Evolutionary conservation across 305 asterid genomes (phyloP).

Genomic region (Fraxinus dipetala): DNA sequence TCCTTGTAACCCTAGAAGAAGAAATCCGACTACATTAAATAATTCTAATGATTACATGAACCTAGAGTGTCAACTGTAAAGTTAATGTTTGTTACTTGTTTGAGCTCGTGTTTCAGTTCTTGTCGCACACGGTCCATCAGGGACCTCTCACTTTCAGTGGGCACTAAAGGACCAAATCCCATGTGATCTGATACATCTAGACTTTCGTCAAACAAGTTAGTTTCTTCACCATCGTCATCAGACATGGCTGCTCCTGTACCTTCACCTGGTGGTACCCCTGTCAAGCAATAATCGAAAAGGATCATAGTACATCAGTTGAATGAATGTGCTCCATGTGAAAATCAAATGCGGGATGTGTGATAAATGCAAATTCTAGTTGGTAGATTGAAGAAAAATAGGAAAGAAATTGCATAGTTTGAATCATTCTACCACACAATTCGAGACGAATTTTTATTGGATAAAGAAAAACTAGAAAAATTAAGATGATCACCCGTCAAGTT

Average conservation of each 20-base stretch:
- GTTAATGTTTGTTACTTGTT: conserved; percentile 52
- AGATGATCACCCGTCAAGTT: conserved; percentile 60
- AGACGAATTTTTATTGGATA: neutral
- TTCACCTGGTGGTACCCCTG: conserved; percentile 93
- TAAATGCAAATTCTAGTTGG: neutral
- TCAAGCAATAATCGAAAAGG: neutral
- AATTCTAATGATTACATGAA: neutral
- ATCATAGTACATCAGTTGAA: neutral
- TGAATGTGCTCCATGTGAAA: neutral
- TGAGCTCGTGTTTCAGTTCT: conserved; percentile 87
- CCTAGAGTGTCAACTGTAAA: neutral
- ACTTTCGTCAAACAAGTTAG: conserved; percentile 70
- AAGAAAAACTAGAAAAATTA: neutral
- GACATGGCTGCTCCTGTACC: conserved; percentile 98
- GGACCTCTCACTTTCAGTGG: conserved; percentile 87
- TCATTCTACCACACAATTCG: neutral
- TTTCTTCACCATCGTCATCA: conserved; percentile 83
- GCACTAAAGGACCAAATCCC: conserved; percentile 93
- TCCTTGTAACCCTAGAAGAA: conserved; percentile 55
- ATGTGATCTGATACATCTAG: conserved; percentile 68
- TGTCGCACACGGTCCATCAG: conserved; percentile 89
- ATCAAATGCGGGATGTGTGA: neutral
- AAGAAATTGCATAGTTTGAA: neutral
- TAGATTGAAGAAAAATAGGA: neutral
- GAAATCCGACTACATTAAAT: conserved; percentile 1